phyloP scores from a whole-genome alignment of 495 filamentous ascomycete genomes.

The Bombardia bombarda region DNA sequence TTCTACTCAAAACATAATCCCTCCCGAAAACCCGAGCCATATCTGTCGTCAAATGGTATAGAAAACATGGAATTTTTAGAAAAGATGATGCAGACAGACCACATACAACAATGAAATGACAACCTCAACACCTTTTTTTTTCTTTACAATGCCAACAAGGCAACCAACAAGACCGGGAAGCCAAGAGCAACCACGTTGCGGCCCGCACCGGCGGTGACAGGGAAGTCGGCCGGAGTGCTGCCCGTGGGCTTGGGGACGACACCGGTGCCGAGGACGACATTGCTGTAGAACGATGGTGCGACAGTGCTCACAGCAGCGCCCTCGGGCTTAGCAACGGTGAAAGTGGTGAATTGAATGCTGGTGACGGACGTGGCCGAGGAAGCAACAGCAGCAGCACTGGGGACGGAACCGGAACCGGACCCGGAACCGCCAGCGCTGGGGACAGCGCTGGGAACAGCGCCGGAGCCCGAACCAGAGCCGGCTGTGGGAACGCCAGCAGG shows the following conservation, averaged over 20 bases:
- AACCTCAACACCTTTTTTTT: neutral
- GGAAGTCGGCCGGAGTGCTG: neutral
- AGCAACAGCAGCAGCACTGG: too few relatives aligned
- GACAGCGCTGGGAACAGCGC: neutral
- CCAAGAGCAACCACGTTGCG: conserved; percentile 16
- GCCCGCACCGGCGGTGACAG: conserved; percentile 20
- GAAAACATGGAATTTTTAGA: neutral
- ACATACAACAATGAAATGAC: neutral
- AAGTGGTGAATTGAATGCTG: conserved; percentile 13
- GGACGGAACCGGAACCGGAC: too few relatives aligned
- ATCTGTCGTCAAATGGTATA: too few relatives aligned
- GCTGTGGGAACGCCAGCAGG: neutral
- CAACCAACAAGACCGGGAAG: conserved; percentile 13
- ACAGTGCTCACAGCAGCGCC: neutral
- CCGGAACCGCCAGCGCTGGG: neutral
- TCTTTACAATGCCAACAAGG: conserved; percentile 15
- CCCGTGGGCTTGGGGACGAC: neutral
- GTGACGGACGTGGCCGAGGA: conserved; percentile 7
- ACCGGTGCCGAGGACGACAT: neutral
- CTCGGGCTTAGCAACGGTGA: conserved; percentile 17
- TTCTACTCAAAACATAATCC: too few relatives aligned
- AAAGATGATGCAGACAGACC: neutral
- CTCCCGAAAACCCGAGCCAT: too few relatives aligned
- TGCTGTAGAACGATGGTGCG: neutral
- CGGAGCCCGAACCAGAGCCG: neutral